Evolutionary conservation across 805 yeast species (phyloP), one percentile per base, ranked within the genome.

Genomic region (Wickerhamiella brachini): DNA sequence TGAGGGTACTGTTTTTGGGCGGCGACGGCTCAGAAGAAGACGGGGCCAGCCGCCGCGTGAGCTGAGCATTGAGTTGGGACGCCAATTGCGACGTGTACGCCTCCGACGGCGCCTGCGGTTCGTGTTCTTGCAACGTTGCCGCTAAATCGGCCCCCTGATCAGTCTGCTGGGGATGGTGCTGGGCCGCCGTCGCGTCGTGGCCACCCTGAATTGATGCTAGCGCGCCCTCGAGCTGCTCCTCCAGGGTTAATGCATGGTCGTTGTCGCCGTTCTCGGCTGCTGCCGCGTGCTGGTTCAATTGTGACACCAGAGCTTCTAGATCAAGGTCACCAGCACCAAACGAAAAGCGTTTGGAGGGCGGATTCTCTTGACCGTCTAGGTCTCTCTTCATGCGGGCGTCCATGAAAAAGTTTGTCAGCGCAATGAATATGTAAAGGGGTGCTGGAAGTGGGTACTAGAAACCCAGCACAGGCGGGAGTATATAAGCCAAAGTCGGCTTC

Each of bases 191-290:
- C 18, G n/a, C 47, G 10, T 23, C 41, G 39, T 46, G 45, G 29
- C 48, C 48, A 44, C 43, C 38, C 7, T 49, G 47, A 10, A 60
- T 46, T 15, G 41, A 37, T 15, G 62, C 59, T 20, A 60, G 49
- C 9, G 62, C 62, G 23, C 62, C 62, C 41, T 59, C 56, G 29
- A 60, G 53, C 47, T 59, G 62, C 47, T 57, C 57, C 48, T 59
- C 63, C 18, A 60, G 55, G 4, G 57, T 51, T 7, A 53, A 49
- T 42, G 51, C 57, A 2, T 48, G 26, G n/a, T 50, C 47, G 17
- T 47, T 45, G 34, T 20, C 48, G n/a, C 47, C 51, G 44, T 23
- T 39, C 26, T 53, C 57, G 41, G 41, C 41, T 10, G 41, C 41
- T 9, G 41, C 41, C 5, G 62, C 48, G 44, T 56, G 60, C 48